phyloP scores from a whole-genome alignment of 495 filamentous ascomycete genomes.

The Podospora sp. region DNA sequence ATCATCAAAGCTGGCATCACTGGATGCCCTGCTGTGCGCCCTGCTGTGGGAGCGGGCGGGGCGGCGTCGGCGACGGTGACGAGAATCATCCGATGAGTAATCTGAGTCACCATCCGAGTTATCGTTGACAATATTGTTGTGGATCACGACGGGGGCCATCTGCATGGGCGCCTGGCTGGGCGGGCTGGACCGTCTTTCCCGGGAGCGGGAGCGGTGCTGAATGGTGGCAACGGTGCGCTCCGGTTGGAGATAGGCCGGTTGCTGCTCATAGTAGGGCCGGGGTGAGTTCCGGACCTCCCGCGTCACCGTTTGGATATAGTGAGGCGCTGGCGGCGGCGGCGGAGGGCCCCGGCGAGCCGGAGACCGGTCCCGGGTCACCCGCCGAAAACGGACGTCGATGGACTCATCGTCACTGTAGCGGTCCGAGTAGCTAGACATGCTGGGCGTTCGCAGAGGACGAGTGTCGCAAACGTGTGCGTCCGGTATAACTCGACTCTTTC shows the following conservation, averaged over 20 bases:
- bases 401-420: constrained; percentile 37
- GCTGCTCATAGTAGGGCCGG: constrained; percentile 35
- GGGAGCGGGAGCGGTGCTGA: constrained; percentile 41
- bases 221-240: constrained; percentile 44
- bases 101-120: constrained; percentile 37
- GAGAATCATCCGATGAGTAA: constrained; percentile 37
- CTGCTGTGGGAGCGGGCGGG: constrained; percentile 27
- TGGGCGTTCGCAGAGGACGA: constrained; percentile 4
- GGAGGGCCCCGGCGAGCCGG: constrained; percentile 32
- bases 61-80: constrained; percentile 12
- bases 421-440: constrained; percentile 26
- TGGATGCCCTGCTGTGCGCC: constrained; percentile 31
- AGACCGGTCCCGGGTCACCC: constrained; percentile 31
- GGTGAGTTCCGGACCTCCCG: constrained; percentile 26
- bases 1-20: constrained; percentile 35
- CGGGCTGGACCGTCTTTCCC: constrained; percentile 43
- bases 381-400: constrained; percentile 49
- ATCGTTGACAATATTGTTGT: constrained; percentile 49
- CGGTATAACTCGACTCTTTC: neutral
- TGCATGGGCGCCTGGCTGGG: constrained; percentile 33
- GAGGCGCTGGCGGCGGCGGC: constrained; percentile 34
- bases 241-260: constrained; percentile 34
- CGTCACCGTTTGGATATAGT: constrained; percentile 43
- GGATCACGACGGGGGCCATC: constrained; percentile 52
- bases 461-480: neutral